Base-by-base conservation (phyloP, 106 monocot species). In the Triglochin maritima region DNA sequence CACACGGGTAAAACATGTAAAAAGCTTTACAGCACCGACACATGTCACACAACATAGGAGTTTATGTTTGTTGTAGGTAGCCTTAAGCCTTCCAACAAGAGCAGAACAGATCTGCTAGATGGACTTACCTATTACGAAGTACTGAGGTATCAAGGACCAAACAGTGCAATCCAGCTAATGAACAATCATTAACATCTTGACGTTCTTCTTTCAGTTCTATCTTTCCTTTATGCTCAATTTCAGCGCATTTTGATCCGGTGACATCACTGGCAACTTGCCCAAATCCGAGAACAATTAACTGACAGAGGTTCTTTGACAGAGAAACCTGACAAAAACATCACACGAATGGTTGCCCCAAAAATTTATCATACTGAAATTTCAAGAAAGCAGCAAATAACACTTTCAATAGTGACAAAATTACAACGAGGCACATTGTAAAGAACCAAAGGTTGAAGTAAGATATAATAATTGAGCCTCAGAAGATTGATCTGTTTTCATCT, bases 141-240 rank as follows among this genome's bases (percentile, higher is more conserved):
- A 98, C 79, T 13, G 98, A 88, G 60, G 98, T 98, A 72, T 92
- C 74, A 14, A 98, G 74, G 70, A 77, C 73, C 48, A 98, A 50
- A 67, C 80, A 86, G 73, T 98, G 91, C n/a, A 92, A 71, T 49
- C 98, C 98, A 73, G 70, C 43, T 3, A 68, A 76, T 73, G 57
- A 76, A 16, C 62, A 72, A 56, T 73, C 59, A 54, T 10, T 43
- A 16, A 10, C 50, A 43, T 68, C 62, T 8, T 62, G 62, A 57
- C 67, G 68, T 62, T 12, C 10, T 17, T 74, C 65, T 59, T 50
- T 76, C 3, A 17, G 15, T 62, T 62, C 73, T 74, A 16, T 47
- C 29, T 66, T 73, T 41, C 49, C 74, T 63, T 47, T 50, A 53
- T 60, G 11, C 43, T 60, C 56, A 70, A n/a, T 45, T 57, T 42